Conservation (phyloP, 169 alveolate species). For the Babesia ovis region DNA sequence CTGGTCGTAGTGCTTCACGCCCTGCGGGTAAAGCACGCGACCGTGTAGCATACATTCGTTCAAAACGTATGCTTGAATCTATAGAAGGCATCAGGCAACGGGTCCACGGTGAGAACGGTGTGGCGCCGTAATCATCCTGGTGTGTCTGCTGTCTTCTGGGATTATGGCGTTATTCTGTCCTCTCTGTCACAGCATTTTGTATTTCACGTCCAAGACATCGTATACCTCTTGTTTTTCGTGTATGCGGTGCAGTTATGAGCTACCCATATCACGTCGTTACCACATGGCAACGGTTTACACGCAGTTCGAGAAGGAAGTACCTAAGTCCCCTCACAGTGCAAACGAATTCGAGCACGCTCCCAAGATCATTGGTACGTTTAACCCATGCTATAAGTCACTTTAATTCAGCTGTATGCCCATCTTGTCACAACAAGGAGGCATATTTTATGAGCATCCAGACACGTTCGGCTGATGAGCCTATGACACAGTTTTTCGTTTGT, state of each 20-base stretch:
- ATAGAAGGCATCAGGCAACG: constrained; percentile 35
- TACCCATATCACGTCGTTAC: constrained; percentile 47
- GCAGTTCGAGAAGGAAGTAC: constrained; percentile 45
- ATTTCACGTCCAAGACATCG: constrained; percentile 25
- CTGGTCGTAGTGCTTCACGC: constrained; percentile 5
- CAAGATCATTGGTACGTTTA: constrained; percentile 53
- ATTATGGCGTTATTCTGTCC: constrained; percentile 71
- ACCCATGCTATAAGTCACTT: not conserved
- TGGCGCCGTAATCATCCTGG: not conserved
- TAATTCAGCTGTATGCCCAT: constrained; percentile 76
- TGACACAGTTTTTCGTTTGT: constrained; percentile 77
- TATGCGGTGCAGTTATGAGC: constrained; percentile 50
- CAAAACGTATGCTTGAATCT: constrained; percentile 64
- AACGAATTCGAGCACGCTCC: constrained; percentile 69
- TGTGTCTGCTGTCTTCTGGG: not conserved
- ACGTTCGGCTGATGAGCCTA: constrained; percentile 83
- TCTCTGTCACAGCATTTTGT: constrained; percentile 64
- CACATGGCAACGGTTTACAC: constrained; percentile 52
- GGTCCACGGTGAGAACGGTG: not conserved
- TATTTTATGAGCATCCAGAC: constrained; percentile 79
- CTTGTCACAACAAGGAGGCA: constrained; percentile 79
- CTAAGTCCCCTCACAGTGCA: constrained; percentile 25
- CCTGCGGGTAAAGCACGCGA: constrained; percentile 13
- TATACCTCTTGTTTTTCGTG: constrained; percentile 37
- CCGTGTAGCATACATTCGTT: constrained; percentile 56